Evolutionary conservation across 257 asterid species (phyloP), one percentile per base, ranked within the genome.

Genomic region (Primulina tabacum): DNA sequence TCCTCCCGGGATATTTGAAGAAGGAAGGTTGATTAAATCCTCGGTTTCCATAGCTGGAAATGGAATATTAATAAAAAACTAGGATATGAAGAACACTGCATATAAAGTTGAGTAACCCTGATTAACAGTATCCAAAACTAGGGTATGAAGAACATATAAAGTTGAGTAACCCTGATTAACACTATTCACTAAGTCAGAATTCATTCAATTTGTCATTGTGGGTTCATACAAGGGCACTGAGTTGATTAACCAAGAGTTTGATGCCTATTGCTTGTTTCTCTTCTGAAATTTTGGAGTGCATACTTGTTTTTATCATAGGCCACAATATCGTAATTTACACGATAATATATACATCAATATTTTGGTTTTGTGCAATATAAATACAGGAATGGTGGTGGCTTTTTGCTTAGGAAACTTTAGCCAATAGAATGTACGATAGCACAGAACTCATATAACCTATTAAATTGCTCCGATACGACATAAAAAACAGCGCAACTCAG

Each of bases 31-130:
- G 64, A 73, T 84, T 33, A 80, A 50, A 70, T 88, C 90, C 82
- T 79, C 92, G 26, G 81, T 76, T 64, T 85, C 93, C 97, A 92
- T 90, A 52, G 74, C 14, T 18, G 62, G 5, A 32, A 32, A 32
- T 32, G 34, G 61, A 63, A 24, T 62, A 76, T 67, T 57, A 30
- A 63, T 61, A 62, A 72, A n/a, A 29, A 53, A 40, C 57, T 24
- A 52, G 67, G 60, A 50, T 59, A 35, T 2, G 2, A 60, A 72
- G 62, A 28, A n/a, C 62, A 59, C 63, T 69, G 70, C 73, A 72
- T 8, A 26, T 60, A 63, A 62, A 20, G 62, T 76, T 71, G 35
- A 71, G 37, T 7, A 57, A 38, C 63, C 37, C 30, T 18, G 47
- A 65, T 50, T 16, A 16, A 50, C 56, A 50, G 0, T 21, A 21